phyloP scores from a whole-genome alignment of 306 rosid genomes.

The Cajanus cajan region DNA sequence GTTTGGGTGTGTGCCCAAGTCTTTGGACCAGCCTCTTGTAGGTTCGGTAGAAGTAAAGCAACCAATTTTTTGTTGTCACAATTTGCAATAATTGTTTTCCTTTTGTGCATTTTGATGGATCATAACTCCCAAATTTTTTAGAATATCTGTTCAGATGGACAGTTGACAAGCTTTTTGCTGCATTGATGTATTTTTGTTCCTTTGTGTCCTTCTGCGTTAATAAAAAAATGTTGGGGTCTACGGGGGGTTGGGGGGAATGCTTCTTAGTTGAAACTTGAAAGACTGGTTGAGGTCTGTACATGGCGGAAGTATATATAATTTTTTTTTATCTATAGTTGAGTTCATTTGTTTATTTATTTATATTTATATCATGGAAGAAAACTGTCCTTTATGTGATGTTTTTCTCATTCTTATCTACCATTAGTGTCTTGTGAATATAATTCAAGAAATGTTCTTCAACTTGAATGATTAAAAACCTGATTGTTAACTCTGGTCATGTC shows the following conservation, averaged over 20 bases:
- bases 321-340: neutral
- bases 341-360: neutral
- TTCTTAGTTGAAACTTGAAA: neutral
- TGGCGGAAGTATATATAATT: neutral
- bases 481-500: constrained; percentile 16
- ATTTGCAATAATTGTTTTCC: neutral
- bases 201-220: neutral
- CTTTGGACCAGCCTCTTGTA: neutral
- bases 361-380: neutral
- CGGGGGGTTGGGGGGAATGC: neutral
- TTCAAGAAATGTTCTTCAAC: neutral
- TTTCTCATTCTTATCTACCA: neutral
- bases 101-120: neutral
- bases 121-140: neutral
- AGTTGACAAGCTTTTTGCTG: neutral
- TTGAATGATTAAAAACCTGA: neutral
- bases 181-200: too few relatives aligned
- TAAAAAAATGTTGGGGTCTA: neutral
- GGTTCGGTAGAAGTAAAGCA: neutral
- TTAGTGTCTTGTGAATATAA: neutral
- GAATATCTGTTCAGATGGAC: neutral
- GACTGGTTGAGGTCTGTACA: neutral
- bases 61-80: neutral
- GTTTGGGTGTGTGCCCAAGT: neutral
- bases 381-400: neutral